phyloP scores from a whole-genome alignment of 768 basidiomycete genomes.

The Boletus subparvulus region DNA sequence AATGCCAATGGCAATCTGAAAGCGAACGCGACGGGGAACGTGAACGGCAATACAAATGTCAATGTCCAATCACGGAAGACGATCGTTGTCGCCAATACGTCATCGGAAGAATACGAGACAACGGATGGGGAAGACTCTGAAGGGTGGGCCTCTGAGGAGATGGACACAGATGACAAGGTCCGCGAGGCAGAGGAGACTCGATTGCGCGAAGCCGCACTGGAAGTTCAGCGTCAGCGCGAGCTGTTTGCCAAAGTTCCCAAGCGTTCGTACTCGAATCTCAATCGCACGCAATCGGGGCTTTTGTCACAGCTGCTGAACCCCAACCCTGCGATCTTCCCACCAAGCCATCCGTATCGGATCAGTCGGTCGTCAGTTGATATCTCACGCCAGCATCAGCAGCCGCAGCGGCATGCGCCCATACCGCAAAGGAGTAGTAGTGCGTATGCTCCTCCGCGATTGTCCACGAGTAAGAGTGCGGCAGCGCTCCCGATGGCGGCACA shows the following conservation, averaged over 20 bases:
- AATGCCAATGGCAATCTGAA: conserved; percentile 10
- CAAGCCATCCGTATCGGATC: conserved; percentile 56
- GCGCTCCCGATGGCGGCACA: conserved; percentile 58
- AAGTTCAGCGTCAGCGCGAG: conserved; percentile 64
- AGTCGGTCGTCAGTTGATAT: conserved; percentile 53
- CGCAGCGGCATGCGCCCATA: conserved; percentile 18
- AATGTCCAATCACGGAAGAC: conserved; percentile 37
- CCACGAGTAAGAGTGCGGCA: conserved; percentile 55
- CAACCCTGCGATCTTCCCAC: conserved; percentile 58
- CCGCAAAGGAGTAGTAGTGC: conserved; percentile 32
- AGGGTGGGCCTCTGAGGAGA: conserved; percentile 63
- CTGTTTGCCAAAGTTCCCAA: conserved; percentile 70
- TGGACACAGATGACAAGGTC: conserved; percentile 37
- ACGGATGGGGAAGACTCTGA: conserved; percentile 57
- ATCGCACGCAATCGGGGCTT: conserved; percentile 53
- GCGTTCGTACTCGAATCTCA: conserved; percentile 60
- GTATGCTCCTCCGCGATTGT: conserved; percentile 38
- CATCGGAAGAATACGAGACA: conserved; percentile 50
- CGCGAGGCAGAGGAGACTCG: conserved; percentile 33
- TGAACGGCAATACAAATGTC: conserved; percentile 9
- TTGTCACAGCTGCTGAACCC: conserved; percentile 73
- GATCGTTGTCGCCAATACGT: conserved; percentile 48
- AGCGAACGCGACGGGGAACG: conserved; percentile 10
- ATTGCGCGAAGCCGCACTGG: conserved; percentile 55
- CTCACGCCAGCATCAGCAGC: conserved; percentile 22